These are phyloP conservation scores for Geotrichum macrosporum DNA, from an alignment of 1,139 yeast species.

Conservation along the genomic window DNA sequence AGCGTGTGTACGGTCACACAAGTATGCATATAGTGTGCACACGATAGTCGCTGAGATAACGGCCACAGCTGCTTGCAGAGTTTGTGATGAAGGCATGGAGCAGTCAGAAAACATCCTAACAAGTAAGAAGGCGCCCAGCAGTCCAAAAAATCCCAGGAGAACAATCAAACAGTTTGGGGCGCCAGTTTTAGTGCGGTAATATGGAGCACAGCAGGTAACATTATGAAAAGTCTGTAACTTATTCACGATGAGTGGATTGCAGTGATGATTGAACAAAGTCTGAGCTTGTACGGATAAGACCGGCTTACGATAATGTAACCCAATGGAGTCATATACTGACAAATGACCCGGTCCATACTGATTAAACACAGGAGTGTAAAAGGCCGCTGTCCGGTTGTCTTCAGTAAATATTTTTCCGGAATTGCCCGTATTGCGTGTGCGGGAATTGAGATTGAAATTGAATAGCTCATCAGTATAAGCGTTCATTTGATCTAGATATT, in stretches of 20 bases:
- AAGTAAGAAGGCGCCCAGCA: neutral
- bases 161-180: neutral
- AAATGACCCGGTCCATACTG: conserved; percentile 15
- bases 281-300: conserved; percentile 13
- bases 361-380: conserved; percentile 18
- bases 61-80: neutral
- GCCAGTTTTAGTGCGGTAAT: conserved; percentile 2
- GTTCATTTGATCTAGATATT: conserved; percentile 11
- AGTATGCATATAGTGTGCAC: conserved; percentile 14
- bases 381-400: conserved; percentile 4
- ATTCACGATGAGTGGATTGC: conserved; percentile 10
- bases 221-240: conserved; percentile 7
- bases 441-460: conserved; percentile 4
- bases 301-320: conserved; percentile 13
- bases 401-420: conserved; percentile 13
- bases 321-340: conserved; percentile 16
- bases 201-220: conserved; percentile 14
- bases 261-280: conserved; percentile 18
- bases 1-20: conserved; percentile 17
- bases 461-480: conserved; percentile 15
- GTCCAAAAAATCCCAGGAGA: neutral
- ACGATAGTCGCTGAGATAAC: conserved; percentile 7
- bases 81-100: neutral
- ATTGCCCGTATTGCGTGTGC: neutral
- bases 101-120: neutral